Evolutionary conservation across 345 rosid genomes (phyloP), one percentile per base, ranked within the genome.

Genomic region (rapeseed (Brassica napus)): DNA sequence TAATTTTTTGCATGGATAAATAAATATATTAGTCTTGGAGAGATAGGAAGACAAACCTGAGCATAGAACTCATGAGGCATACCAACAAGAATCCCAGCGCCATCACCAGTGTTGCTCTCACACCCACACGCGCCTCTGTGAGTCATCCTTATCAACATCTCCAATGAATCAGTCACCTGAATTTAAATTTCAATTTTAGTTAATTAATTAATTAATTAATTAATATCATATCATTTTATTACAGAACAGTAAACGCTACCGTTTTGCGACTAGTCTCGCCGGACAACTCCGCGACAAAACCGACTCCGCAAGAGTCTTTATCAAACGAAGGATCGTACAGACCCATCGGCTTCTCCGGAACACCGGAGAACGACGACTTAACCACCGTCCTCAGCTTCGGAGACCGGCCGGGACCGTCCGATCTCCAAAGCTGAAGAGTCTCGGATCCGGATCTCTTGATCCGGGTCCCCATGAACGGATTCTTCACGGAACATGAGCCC

Each of bases 61-160:
- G 83, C 84, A 71, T 84, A 96, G 85, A 90, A 96, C 10, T 84
- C 86, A 55, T 93, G 98, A 74, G 99, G 97, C 55, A 92, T 86
- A 34, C 90, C 94, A 15, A 93, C 94, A 15, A 96, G 95, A 82
- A 96, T 89, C 10, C 99, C 99, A 77, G 99, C 99, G 31, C 99
- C 99, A 57, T 96, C 99, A 3, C 99, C 99, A 11, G 99, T 96
- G 77, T 96, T 96, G 32, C 93, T 79, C 77, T 96, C 99, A 69
- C 99, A 96, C 0, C 99, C 99, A 81, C 99, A 96, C 66, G 99
- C 99, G 6, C 99, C 99, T 81, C 99, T 88, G 70, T 96, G 99
- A 23, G 95, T 1, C 99, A 96, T 96, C 72, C 99, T 84, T 59
- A 89, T 71, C 87, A 96, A 78, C 99, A 96, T 96, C 86, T 96